Percentiles rank a stretch among this genome's conserved stretches.
These are phyloP conservation scores for Fusarium subtropicale DNA, from an alignment of 2,329 filamentous ascomycete genomes.

Conservation along the genomic window DNA sequence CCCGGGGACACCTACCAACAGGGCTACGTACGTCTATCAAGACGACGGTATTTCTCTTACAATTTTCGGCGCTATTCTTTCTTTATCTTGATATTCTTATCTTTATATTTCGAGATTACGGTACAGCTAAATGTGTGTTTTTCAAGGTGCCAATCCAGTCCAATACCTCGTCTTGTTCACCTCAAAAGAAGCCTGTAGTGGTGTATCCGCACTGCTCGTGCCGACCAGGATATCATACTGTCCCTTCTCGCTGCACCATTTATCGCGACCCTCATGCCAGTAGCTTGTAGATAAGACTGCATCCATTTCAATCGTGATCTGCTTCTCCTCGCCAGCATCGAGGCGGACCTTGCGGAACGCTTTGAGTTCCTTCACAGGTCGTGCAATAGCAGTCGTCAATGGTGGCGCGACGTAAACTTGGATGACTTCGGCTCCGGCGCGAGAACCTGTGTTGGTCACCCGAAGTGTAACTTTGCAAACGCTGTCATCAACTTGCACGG, in stretches of 20 bases:
- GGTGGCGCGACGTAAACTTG: not conserved
- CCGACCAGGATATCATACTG: not conserved
- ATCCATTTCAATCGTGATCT: not conserved
- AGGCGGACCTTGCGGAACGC: not conserved
- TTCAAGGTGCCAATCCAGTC: not conserved
- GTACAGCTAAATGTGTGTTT: too few species aligned
- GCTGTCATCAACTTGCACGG: not conserved
- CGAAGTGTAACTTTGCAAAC: not conserved
- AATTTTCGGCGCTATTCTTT: too few species aligned
- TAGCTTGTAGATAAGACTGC: not conserved
- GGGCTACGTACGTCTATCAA: not conserved
- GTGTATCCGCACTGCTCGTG: not conserved
- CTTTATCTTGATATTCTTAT: too few species aligned
- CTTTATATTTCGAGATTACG: too few species aligned
- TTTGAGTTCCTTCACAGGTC: not conserved
- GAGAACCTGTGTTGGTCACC: not conserved
- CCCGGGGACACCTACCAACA: not conserved
- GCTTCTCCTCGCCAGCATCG: not conserved
- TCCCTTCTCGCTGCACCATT: not conserved
- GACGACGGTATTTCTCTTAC: not conserved
- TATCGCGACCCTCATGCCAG: not conserved
- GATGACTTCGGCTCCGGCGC: not conserved
- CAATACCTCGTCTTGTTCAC: not conserved
- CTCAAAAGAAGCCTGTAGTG: not conserved
- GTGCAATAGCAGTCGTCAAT: not conserved